Base-by-base conservation (phyloP, 805 yeast species). In the Metschnikowia shivogae region DNA sequence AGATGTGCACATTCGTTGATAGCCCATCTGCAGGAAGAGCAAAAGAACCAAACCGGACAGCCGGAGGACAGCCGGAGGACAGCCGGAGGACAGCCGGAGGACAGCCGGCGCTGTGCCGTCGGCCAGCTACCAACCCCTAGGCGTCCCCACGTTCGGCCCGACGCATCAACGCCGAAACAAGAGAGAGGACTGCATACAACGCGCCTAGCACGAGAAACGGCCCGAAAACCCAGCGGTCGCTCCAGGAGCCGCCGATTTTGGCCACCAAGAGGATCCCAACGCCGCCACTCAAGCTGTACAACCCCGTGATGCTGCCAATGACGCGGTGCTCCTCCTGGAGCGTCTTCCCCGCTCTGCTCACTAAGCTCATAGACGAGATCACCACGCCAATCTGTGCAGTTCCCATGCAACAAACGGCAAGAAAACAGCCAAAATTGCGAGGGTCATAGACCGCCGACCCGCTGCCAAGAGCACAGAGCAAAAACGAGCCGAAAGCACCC, bases 271-370 rank as follows among this genome's bases (percentile, higher is more conserved):
- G 63, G 24, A 84, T 81, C 2, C 92, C 92, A 6, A 81, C 41
- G 1, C 87, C 87, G 13, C 89, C 89, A 51, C 75, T 67, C 44
- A 84, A 73, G n/a, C 84, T 76, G 58, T 80, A 82, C 10, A 82
- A 77, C 6, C 92, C 92, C 40, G 84, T 75, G 34, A 84, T 73
- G 2, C 85, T 71, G n/a, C 89, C 89, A 39, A 78, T 76, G 42
- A 73, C 76, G 5, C 77, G 72, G 28, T 78, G 54, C 36, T 58
- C 61, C 10, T 52, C 58, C 20, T 52, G 40, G 1, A 57, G 54
- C 26, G 42, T 36, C 30, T 43, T 41, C 13, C 56, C 58, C 5
- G 66, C 59, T 32, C 60, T 55, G 45, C 65, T 58, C 27, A 67
- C 72, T 54, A 84, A 67, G 6, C 87, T 78, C 81, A 83, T 78